A percentile compares a stretch with the other conserved stretches of the same genome.
These are phyloP conservation scores for Eutrema salsugineum DNA, from an alignment of 441 rosid genomes.

Conservation along the genomic window DNA sequence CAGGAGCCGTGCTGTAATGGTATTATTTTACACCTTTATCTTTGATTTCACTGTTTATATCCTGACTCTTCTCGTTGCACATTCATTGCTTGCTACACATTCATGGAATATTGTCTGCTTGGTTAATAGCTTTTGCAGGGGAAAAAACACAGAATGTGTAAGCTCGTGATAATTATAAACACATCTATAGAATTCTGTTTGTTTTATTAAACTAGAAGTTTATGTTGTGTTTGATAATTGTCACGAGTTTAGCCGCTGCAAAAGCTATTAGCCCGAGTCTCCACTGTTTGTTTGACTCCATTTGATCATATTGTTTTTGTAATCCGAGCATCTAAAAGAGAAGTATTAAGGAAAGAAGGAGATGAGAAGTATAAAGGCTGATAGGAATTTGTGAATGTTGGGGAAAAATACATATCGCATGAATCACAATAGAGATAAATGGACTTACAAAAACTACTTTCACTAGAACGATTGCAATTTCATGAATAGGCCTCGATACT, in stretches of 20 bases:
- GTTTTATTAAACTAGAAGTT: not conserved
- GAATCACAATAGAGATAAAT: too few relatives aligned
- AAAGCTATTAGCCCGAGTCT: not conserved
- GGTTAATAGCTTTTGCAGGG: too few relatives aligned
- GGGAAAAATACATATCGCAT: too few relatives aligned
- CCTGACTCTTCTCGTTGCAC: not conserved
- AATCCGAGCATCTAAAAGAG: not conserved
- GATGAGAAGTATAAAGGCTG: too few relatives aligned
- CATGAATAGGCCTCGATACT: too few relatives aligned
- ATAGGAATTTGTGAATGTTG: too few relatives aligned
- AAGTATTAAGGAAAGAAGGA: not conserved
- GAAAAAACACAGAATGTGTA: too few relatives aligned
- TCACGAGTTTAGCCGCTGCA: not conserved
- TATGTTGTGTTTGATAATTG: not conserved
- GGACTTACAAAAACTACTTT: too few relatives aligned
- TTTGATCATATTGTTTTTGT: too few relatives aligned
- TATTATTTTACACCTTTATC: conserved; percentile 46
- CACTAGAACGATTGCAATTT: too few relatives aligned
- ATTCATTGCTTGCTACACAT: not conserved
- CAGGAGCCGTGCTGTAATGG: conserved; percentile 90
- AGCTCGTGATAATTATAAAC: too few relatives aligned
- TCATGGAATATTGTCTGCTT: not conserved
- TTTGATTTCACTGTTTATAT: conserved; percentile 11
- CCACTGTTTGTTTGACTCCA: not conserved
- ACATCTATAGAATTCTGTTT: too few relatives aligned